A percentile compares a stretch with the other conserved stretches of the same genome.
These are phyloP conservation scores for Aspergillus luchuensis DNA, from an alignment of 2,329 filamentous ascomycete species.

Conservation along the genomic window DNA sequence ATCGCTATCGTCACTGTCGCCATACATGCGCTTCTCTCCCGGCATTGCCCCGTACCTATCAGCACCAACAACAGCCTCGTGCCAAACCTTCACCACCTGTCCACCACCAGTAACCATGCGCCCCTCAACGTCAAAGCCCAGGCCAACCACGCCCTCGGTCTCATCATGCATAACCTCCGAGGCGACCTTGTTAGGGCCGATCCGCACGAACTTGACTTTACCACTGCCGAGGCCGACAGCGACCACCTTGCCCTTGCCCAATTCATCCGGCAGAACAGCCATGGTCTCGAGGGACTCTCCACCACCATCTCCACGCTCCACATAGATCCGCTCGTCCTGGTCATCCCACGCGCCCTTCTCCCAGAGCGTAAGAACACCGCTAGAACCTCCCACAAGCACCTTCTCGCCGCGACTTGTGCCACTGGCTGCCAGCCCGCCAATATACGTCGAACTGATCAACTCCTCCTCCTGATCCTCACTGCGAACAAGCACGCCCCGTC, in stretches of 20 bases:
- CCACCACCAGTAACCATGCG: slow-evolving; percentile 90
- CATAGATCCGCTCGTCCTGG: slow-evolving; percentile 82
- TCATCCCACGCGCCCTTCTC: slow-evolving; percentile 95
- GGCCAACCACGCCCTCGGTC: slow-evolving; percentile 76
- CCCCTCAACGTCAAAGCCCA: slow-evolving; percentile 82
- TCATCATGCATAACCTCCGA: slow-evolving; percentile 75
- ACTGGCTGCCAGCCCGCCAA: slow-evolving; percentile 71
- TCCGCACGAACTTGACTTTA: slow-evolving; percentile 71
- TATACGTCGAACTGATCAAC: slow-evolving; percentile 76
- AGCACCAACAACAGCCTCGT: slow-evolving; percentile 63
- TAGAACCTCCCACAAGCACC: slow-evolving; percentile 74
- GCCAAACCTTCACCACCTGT: slow-evolving; percentile 85
- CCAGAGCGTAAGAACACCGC: slow-evolving; percentile 87
- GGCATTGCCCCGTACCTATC: slow-evolving; percentile 47
- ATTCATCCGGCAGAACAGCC: slow-evolving; percentile 67
- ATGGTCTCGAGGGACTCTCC: slow-evolving; percentile 83
- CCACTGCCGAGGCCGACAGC: slow-evolving; percentile 83
- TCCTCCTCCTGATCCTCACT: slow-evolving; percentile 97
- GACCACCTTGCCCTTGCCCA: slow-evolving; percentile 66
- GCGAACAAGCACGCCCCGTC: slow-evolving; percentile 79
- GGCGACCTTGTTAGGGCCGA: slow-evolving; percentile 72
- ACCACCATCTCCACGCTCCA: slow-evolving; percentile 63
- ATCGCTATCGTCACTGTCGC: slow-evolving; percentile 38
- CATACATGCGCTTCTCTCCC: slow-evolving; percentile 40
- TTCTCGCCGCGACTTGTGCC: slow-evolving; percentile 71